Percentiles rank a stretch among this genome's conserved stretches.
These are phyloP conservation scores for Eucalyptus cloeziana DNA, from an alignment of 345 rosid species.

Conservation along the genomic window DNA sequence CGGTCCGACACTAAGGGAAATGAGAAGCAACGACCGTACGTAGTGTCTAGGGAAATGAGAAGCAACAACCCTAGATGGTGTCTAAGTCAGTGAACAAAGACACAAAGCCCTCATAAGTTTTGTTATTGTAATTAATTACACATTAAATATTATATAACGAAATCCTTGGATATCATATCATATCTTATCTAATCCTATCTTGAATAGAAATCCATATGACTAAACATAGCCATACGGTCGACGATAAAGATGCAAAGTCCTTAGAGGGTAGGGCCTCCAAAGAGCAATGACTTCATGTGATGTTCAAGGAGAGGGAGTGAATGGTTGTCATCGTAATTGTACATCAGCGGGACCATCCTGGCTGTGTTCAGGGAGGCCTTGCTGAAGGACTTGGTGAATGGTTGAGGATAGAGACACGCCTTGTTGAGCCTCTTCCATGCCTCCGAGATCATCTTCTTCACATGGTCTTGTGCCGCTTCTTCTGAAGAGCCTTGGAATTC, in stretches of 20 bases:
- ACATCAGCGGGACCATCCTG: constrained; percentile 54
- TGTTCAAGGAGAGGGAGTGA: constrained; percentile 28
- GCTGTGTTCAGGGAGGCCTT: constrained; percentile 30
- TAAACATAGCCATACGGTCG: no score
- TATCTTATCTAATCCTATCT: no score
- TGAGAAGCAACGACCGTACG: no score
- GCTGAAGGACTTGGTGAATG: constrained; percentile 15
- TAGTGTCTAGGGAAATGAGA: background rate
- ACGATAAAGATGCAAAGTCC: background rate
- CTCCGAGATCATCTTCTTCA: constrained; percentile 16
- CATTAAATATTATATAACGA: no score
- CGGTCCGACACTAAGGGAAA: background rate
- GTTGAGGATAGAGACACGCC: constrained; percentile 19
- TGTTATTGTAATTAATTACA: no score
- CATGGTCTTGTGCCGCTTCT: constrained; percentile 20
- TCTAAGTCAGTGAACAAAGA: background rate
- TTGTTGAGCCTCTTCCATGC: constrained; percentile 46
- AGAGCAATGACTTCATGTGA: constrained; percentile 10
- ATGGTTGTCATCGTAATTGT: constrained; percentile 19
- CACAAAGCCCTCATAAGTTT: no score
- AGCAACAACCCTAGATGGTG: background rate
- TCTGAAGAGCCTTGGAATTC: constrained; percentile 9
- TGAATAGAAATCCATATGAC: no score
- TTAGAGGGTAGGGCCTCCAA: background rate
- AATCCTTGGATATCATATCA: no score